A percentile compares a stretch with the other conserved stretches of the same genome.
These are phyloP conservation scores for Cutaneotrichosporon curvatum DNA, from an alignment of 1,284 basidiomycete genomes.

Conservation along the genomic window DNA sequence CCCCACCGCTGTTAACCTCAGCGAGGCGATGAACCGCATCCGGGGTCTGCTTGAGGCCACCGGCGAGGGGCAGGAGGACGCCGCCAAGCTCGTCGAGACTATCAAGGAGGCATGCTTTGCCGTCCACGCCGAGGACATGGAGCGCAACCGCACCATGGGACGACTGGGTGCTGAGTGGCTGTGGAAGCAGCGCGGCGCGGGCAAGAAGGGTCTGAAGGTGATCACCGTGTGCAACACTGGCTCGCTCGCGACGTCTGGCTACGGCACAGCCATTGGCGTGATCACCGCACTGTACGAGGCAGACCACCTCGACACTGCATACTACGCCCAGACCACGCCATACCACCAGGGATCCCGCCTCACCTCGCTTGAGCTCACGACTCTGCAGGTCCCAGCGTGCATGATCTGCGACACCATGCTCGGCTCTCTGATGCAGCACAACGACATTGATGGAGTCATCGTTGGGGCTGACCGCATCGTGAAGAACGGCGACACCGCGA, in stretches of 20 bases:
- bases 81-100: constrained; percentile 51
- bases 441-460: constrained; percentile 74
- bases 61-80: constrained; percentile 31
- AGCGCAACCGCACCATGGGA: constrained; percentile 72
- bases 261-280: constrained; percentile 86
- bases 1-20: constrained; percentile 90
- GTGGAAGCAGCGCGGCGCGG: constrained; percentile 49
- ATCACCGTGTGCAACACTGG: constrained; percentile 95
- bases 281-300: constrained; percentile 79
- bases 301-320: constrained; percentile 66
- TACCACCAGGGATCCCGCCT: constrained; percentile 76
- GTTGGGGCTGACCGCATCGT: constrained; percentile 83
- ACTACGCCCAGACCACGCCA: constrained; percentile 80
- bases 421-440: constrained; percentile 79
- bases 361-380: constrained; percentile 77
- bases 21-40: constrained; percentile 69
- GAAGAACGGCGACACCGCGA: constrained; percentile 84
- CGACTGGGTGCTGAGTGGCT: constrained; percentile 79
- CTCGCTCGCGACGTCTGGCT: constrained; percentile 83
- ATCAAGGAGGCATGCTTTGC: constrained; percentile 52
- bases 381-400: constrained; percentile 70
- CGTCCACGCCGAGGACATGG: constrained; percentile 76
- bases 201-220: constrained; percentile 58
- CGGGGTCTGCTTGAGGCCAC: constrained; percentile 39
- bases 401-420: constrained; percentile 94